Evolutionary conservation across 345 rosid genomes (phyloP).

Genomic region (Lagerstroemia speciosa): DNA sequence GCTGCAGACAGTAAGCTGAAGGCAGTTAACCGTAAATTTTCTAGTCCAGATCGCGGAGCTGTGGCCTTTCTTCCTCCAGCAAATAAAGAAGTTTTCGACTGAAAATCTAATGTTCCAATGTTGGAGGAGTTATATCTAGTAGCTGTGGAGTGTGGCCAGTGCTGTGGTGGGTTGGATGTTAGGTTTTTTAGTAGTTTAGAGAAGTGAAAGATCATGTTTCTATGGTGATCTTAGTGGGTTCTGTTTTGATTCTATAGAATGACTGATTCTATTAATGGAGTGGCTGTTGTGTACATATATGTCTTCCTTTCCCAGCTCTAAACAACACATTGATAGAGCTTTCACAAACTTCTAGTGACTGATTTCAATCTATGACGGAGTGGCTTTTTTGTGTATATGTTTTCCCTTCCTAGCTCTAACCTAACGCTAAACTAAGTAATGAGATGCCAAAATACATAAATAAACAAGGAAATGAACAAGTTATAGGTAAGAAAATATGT

Average conservation of each 20-base stretch:
- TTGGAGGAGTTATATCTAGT: not conserved
- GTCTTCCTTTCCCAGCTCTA: too few species aligned
- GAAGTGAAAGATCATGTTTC: not conserved
- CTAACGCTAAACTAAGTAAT: too few species aligned
- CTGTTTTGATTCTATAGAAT: not conserved
- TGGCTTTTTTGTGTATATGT: not conserved
- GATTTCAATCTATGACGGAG: not conserved
- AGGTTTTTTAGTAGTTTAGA: not conserved
- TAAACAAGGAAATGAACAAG: too few species aligned
- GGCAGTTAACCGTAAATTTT: constrained; percentile 56
- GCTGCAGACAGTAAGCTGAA: constrained; percentile 58
- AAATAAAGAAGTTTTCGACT: constrained; percentile 5
- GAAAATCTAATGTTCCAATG: not conserved
- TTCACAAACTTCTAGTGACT: too few species aligned
- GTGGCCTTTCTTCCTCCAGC: constrained; percentile 64
- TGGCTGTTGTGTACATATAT: too few species aligned
- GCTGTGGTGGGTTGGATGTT: not conserved
- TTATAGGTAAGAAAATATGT: too few species aligned
- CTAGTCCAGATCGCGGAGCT: constrained; percentile 37
- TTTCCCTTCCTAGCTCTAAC: not conserved
- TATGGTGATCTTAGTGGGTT: constrained; percentile 5
- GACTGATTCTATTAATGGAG: too few species aligned
- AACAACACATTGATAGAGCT: too few species aligned
- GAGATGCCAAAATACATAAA: too few species aligned
- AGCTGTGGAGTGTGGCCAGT: not conserved